phyloP scores from a whole-genome alignment of 2,329 filamentous ascomycete species.

The Trichoderma guizhouense region DNA sequence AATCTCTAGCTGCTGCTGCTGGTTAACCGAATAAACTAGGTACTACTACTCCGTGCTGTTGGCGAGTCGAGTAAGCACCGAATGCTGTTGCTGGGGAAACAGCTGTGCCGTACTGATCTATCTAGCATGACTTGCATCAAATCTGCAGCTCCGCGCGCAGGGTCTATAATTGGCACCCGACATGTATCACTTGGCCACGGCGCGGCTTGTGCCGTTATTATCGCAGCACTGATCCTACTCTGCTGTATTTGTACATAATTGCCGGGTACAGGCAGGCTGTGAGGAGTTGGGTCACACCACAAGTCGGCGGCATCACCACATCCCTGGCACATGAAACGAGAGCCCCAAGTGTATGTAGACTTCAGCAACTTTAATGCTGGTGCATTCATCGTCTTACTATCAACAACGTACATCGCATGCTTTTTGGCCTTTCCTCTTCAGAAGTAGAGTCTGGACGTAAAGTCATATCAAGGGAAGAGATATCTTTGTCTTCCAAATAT shows the following conservation, averaged over 20 bases:
- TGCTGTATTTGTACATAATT: background rate
- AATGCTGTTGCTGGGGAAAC: background rate
- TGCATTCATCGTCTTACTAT: slow-evolving; percentile 35
- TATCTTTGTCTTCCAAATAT: slow-evolving; percentile 19
- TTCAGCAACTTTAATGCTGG: slow-evolving; percentile 10
- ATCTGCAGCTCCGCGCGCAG: background rate
- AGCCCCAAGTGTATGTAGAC: background rate
- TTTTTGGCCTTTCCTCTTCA: slow-evolving; percentile 23
- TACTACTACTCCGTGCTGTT: background rate
- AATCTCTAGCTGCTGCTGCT: background rate
- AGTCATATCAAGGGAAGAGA: slow-evolving; percentile 22
- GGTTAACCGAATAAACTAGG: background rate
- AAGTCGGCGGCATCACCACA: background rate
- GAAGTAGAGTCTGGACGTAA: slow-evolving; percentile 14
- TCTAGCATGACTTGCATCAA: background rate
- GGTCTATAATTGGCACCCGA: background rate
- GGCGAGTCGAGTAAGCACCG: background rate
- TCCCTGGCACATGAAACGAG: background rate
- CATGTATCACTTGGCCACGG: background rate
- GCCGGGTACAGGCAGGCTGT: background rate
- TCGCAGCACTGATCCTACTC: background rate
- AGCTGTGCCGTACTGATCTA: too few relatives aligned
- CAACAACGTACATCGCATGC: slow-evolving; percentile 31
- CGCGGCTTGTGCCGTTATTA: background rate
- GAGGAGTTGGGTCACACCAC: background rate